Percentiles rank a stretch among this genome's conserved stretches.
These are phyloP conservation scores for Lodderomyces theae DNA, from an alignment of 1,139 yeast genomes.

Conservation along the genomic window DNA sequence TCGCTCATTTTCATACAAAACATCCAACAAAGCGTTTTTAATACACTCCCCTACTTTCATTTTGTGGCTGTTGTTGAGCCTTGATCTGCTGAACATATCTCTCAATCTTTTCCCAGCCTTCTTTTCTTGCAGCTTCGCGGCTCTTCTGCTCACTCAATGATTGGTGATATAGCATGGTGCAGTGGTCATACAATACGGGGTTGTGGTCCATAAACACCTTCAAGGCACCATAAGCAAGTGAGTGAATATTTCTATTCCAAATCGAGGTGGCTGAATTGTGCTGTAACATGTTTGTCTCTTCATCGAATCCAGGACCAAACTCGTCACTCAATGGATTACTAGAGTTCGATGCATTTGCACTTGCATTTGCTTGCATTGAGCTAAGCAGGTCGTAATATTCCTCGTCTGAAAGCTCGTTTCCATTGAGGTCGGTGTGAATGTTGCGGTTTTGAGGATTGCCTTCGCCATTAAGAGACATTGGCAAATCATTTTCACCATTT, in stretches of 20 bases:
- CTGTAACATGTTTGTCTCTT: slow-evolving; percentile 30
- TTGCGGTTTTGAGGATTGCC: slow-evolving; percentile 2
- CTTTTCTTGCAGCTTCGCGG: slow-evolving; percentile 60
- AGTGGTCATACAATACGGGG: slow-evolving; percentile 87
- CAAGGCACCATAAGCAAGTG: slow-evolving; percentile 85
- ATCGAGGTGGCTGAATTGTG: slow-evolving; percentile 50
- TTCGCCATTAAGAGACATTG: slow-evolving; percentile 4
- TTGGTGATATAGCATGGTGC: slow-evolving; percentile 81
- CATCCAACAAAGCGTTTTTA: too few species aligned
- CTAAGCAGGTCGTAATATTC: slow-evolving; percentile 47
- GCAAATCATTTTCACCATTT: slow-evolving; percentile 4
- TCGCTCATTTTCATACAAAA: too few species aligned
- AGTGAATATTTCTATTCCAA: slow-evolving; percentile 93
- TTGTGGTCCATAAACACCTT: slow-evolving; percentile 93
- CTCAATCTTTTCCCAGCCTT: slow-evolving; percentile 75
- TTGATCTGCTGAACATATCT: slow-evolving; percentile 47
- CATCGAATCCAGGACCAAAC: slow-evolving; percentile 28
- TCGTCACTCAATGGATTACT: slow-evolving; percentile 20
- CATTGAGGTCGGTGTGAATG: slow-evolving; percentile 14
- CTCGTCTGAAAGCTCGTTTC: slow-evolving; percentile 39
- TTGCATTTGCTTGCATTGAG: slow-evolving; percentile 30
- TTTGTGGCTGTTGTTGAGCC: too few species aligned
- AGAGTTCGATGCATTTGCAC: slow-evolving; percentile 6
- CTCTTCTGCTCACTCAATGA: slow-evolving; percentile 64
- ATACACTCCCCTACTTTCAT: too few species aligned